Evolutionary conservation across 148 eudicot genomes (phyloP), one percentile per base, ranked within the genome.

Genomic region (Fagopyrum tataricum): DNA sequence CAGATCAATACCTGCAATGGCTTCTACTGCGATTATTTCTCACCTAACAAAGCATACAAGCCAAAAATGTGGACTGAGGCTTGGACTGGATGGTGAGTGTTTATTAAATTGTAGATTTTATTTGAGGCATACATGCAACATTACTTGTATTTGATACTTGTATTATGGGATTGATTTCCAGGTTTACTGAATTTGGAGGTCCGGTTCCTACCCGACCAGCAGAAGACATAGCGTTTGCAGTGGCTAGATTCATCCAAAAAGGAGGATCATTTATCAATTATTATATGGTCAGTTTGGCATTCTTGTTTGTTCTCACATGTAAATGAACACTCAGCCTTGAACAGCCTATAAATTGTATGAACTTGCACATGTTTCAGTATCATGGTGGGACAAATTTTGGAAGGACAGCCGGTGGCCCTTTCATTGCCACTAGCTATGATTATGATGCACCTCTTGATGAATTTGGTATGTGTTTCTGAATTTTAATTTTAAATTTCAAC

Each of bases 51-150:
- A 82, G 87, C 84, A 70, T 87, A 90, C 74, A 90, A 90, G 80
- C 98, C 96, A 0, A 90, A 84, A 81, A 93, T 93, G 83, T 93
- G 96, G 94, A 90, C 98, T 1, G 98, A 93, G 78, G 92, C 91
- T 31, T 93, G 98, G 98, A 86, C 87, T 31, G 98, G 94, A 77
- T 93, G 98, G 96, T 93, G 74, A 75, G 59, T 72, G 61, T 37
- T 17, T 73, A 15, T 42, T 4, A 3, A 23, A 41, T 31, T 17
- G 52, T 43, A 40, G 37, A 26, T 53, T 72, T 20, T 1, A 49
- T 61, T 37, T 43, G 40, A 62, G 42, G 5, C 18, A 66, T 11
- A 42, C 6, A 17, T 64, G 44, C 40, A 59, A 42, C 42, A 17
- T 64, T 11, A 39, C 10, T 8, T 46, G 51, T 42, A 4, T n/a